Base-by-base conservation (phyloP, 805 yeast genomes). In the Cyberlindnera japonica region DNA sequence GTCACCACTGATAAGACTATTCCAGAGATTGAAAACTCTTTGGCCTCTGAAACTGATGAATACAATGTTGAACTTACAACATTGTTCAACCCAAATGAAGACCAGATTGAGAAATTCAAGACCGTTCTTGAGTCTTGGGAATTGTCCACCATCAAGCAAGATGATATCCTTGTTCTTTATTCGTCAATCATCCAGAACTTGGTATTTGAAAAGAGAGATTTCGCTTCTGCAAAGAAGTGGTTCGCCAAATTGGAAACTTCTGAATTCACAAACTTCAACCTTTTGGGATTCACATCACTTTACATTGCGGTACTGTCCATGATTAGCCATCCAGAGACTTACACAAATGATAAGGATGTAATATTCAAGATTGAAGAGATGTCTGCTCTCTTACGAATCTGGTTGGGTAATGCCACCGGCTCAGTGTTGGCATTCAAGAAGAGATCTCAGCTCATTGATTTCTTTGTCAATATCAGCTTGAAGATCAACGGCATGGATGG, bases 331-430 rank as follows among this genome's bases (percentile, higher is more conserved):
- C 37, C 46, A n/a, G 40, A 43, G 2, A 16, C 42, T 15, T 48
- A 48, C 20, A 16, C 38, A 10, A 30, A 45, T 33, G 55, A 51
- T 27, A 38, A 42, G 15, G 49, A 50, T 9, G 43, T 54, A 11
- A 45, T 40, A n/a, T 42, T 44, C 14, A 53, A 50, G 31, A 41
- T 62, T 22, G 68, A 63, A 39, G 58, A 56, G 27, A 45, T 63
- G 13, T 49, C 57, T 7, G 64, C 62, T 10, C 44, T 50, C 11
- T 34, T 64, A 17, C 57, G 69, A 50, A 57, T 64, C 2, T 63
- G 68, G 68, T 37, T 61, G 20, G 67, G 68, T 23, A 54, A 58
- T 21, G 45, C 55, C 16, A 44, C 48, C 20, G 64, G 62, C n/a
- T 45, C 58, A 12, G 44, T 45, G 8, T 34, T 63, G 27, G 49